Base-by-base conservation (phyloP, 257 asterid species). In the Cinchona pubescens region DNA sequence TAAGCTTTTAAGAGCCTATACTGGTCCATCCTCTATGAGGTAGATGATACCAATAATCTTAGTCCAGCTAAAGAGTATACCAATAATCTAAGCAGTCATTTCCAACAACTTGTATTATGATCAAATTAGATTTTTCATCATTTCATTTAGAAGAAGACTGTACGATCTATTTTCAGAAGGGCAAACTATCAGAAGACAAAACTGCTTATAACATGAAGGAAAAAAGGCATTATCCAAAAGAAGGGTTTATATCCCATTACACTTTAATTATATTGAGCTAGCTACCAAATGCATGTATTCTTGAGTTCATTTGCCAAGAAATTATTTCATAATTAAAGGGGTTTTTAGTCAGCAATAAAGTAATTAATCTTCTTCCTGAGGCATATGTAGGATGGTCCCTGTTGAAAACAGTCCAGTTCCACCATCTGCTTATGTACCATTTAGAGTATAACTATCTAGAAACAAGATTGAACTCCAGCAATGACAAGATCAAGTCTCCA, bases 1-100 rank as follows among this genome's bases (percentile, higher is more conserved):
- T 86, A 82, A 87, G 88, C 93, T 88, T 88, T 89, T 77, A 84
- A 85, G 23, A 85, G 77, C 74, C 88, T 86, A 68, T 60, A 14
- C 80, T 88, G 97, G 97, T 91, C 97, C 97, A 83, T 86, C 82
- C 71, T 85, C 88, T 87, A 81, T 64, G 64, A 79, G 70, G 82
- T 80, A 79, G 81, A 80, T 82, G 81, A 83, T 77, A 45, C 78
- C 86, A 82, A 85, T 84, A 63, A 86, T 86, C 87, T 80, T 83
- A n/a, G 60, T 76, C 83, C 86, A 83, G 65, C 81, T 65, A 77
- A 48, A 72, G 27, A 80, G 62, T 75, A 76, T 71, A 85, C 82
- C 88, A 79, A n/a, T 83, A 74, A 75, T 71, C 70, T 81, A 70
- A 56, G 60, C 62, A 74, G 80, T 55, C 46, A 19, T 61, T 61